These are phyloP conservation scores for Biscogniauxia mediterranea DNA, from an alignment of 2,329 filamentous ascomycete species.

Conservation along the genomic window DNA sequence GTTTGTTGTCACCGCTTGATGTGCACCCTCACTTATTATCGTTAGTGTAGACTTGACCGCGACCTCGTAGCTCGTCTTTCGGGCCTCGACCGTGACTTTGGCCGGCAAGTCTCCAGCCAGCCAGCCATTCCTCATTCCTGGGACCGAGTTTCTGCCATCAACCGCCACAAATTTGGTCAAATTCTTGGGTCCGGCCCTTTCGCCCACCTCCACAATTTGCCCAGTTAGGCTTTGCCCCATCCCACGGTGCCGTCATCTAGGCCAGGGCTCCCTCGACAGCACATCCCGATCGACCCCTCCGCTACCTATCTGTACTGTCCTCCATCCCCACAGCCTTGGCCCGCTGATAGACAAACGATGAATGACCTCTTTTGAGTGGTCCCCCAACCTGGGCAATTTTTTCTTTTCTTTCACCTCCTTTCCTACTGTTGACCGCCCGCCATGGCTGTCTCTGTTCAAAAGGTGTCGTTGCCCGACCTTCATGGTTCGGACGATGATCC, in stretches of 20 bases:
- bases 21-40: not conserved
- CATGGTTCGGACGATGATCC: conserved; percentile 13
- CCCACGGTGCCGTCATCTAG: not conserved
- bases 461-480: conserved; percentile 17
- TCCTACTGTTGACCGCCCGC: conserved; percentile 11
- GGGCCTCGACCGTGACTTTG: not conserved
- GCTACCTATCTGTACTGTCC: conserved; percentile 6
- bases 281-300: conserved; percentile 9
- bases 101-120: not conserved
- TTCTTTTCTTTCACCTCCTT: conserved; percentile 9
- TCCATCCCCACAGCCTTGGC: conserved; percentile 15
- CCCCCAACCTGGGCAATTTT: conserved; percentile 14
- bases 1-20: not conserved
- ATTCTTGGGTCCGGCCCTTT: not conserved
- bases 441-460: conserved; percentile 27
- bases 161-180: not conserved
- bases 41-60: not conserved
- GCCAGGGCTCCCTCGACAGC: not conserved
- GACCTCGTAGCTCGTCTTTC: not conserved
- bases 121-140: not conserved
- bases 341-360: conserved; percentile 26
- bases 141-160: not conserved
- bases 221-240: not conserved
- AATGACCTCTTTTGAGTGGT: conserved; percentile 17
- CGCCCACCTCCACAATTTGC: not conserved